phyloP scores from a whole-genome alignment of 2,329 filamentous ascomycete species.

The Claviceps sp. region DNA sequence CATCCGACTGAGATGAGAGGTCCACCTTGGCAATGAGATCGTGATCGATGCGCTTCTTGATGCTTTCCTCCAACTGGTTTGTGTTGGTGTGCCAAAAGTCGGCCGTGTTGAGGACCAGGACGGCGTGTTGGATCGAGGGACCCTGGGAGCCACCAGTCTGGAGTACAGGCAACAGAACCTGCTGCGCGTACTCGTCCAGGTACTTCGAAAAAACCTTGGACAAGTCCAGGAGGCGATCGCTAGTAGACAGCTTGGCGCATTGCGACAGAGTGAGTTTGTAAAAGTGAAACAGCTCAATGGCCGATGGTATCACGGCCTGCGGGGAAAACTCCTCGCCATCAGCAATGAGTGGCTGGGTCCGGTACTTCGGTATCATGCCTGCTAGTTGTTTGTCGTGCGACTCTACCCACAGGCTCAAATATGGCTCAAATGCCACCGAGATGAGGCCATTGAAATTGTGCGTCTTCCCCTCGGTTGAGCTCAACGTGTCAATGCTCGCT shows the following conservation, averaged over 20 bases:
- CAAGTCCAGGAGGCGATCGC: conserved; percentile 73
- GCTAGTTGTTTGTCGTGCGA: conserved; percentile 85
- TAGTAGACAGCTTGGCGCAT: conserved; percentile 89
- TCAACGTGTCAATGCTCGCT: conserved; percentile 80
- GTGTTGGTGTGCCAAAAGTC: conserved; percentile 96
- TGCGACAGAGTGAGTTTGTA: conserved; percentile 88
- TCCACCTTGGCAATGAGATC: conserved; percentile 67
- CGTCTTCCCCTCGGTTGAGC: conserved; percentile 60
- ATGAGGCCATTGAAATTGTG: conserved; percentile 81
- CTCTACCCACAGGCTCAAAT: conserved; percentile 92
- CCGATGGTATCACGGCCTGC: conserved; percentile 81
- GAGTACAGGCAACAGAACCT: conserved; percentile 66
- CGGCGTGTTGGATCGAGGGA: conserved; percentile 56
- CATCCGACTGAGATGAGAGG: conserved; percentile 82
- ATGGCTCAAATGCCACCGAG: conserved; percentile 93
- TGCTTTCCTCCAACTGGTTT: conserved; percentile 85
- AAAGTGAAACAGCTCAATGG: conserved; percentile 93
- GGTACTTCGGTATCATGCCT: conserved; percentile 75
- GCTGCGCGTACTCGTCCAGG: conserved; percentile 87
- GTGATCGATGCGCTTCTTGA: conserved; percentile 77
- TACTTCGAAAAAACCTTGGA: conserved; percentile 82
- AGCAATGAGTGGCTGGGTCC: conserved; percentile 64
- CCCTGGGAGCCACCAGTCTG: conserved; percentile 40
- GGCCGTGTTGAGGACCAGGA: conserved; percentile 86
- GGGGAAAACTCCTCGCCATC: conserved; percentile 84